phyloP scores from a whole-genome alignment of 2,329 filamentous ascomycete genomes.

The Aspergillus sp. region DNA sequence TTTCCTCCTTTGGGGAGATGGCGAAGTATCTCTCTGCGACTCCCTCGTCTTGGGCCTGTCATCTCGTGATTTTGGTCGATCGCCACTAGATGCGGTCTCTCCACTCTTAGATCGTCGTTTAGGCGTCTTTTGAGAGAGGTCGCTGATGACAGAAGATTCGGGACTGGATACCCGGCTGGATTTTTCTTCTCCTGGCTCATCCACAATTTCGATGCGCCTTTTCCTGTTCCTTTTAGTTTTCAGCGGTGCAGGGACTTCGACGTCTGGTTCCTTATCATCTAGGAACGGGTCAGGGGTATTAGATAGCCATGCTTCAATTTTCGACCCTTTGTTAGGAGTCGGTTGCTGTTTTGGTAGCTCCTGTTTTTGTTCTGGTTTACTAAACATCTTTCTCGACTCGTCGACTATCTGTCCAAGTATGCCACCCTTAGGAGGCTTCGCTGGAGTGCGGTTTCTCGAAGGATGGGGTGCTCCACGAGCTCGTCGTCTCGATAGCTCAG shows the following conservation, averaged over 20 bases:
- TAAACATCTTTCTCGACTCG: slow-evolving; percentile 47
- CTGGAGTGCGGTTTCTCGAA: slow-evolving; percentile 19
- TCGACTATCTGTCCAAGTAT: slow-evolving; percentile 46
- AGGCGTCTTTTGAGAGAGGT: slow-evolving; percentile 25
- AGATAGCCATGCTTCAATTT: slow-evolving; percentile 64
- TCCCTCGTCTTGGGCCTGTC: slow-evolving; percentile 11
- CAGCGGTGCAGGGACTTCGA: slow-evolving; percentile 42
- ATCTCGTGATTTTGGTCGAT: slow-evolving; percentile 16
- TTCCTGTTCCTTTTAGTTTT: slow-evolving; percentile 42
- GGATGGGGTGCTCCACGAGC: slow-evolving; percentile 28
- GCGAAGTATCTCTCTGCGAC: slow-evolving; percentile 7
- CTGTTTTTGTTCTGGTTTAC: slow-evolving; percentile 27
- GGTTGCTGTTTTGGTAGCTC: slow-evolving; percentile 37
- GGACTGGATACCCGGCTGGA: slow-evolving; percentile 21
- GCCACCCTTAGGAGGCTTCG: slow-evolving; percentile 40
- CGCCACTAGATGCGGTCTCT: slow-evolving; percentile 17
- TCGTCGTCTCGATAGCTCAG: slow-evolving; percentile 38
- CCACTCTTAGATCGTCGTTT: slow-evolving; percentile 23
- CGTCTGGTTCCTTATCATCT: slow-evolving; percentile 38
- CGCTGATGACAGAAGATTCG: slow-evolving; percentile 27
- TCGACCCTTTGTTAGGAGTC: slow-evolving; percentile 47
- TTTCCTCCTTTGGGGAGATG: slow-evolving; percentile 14
- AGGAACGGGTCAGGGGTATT: slow-evolving; percentile 57
- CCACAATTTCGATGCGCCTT: slow-evolving; percentile 23
- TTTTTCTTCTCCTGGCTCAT: slow-evolving; percentile 19